These are phyloP conservation scores for Lentinula raphanica DNA, from an alignment of 768 basidiomycete genomes.

Conservation along the genomic window DNA sequence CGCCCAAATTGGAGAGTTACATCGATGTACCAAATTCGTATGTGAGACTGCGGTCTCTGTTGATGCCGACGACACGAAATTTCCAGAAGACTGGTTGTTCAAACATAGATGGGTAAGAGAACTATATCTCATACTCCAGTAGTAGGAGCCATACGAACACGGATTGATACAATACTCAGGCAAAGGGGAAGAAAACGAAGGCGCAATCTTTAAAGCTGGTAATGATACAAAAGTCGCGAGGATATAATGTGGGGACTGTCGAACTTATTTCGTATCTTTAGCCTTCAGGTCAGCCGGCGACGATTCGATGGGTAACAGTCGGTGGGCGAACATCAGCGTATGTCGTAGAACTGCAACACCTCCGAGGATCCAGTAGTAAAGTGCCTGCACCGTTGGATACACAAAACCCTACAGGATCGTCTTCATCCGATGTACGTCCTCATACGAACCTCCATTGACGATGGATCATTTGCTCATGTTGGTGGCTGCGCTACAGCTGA, in stretches of 20 bases:
- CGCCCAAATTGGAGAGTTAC: constrained; percentile 44
- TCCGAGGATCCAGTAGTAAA: constrained; percentile 12
- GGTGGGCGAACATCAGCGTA: constrained; percentile 76
- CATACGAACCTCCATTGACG: constrained; percentile 10
- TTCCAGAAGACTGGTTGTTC: constrained; percentile 66
- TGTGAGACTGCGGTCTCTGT: constrained; percentile 58
- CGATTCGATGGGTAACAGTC: constrained; percentile 69
- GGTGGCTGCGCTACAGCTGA: constrained; percentile 10
- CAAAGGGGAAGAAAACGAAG: constrained; percentile 52
- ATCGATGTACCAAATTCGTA: constrained; percentile 49
- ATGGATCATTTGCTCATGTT: not conserved
- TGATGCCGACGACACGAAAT: constrained; percentile 64
- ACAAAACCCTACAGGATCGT: constrained; percentile 4
- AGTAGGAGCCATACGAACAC: not conserved
- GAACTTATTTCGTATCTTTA: constrained; percentile 27
- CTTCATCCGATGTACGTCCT: constrained; percentile 10
- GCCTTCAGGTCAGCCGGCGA: constrained; percentile 68
- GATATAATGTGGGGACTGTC: too few species aligned
- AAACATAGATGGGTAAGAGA: constrained; percentile 58
- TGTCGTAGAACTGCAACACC: constrained; percentile 55
- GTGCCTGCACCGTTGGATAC: constrained; percentile 4
- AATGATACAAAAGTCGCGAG: constrained; percentile 11
- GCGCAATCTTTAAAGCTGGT: constrained; percentile 42
- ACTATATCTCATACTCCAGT: not conserved
- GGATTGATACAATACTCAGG: constrained; percentile 36